Base-by-base conservation (phyloP, 1,139 yeast genomes). In the Kluyveromyces sp. region DNA sequence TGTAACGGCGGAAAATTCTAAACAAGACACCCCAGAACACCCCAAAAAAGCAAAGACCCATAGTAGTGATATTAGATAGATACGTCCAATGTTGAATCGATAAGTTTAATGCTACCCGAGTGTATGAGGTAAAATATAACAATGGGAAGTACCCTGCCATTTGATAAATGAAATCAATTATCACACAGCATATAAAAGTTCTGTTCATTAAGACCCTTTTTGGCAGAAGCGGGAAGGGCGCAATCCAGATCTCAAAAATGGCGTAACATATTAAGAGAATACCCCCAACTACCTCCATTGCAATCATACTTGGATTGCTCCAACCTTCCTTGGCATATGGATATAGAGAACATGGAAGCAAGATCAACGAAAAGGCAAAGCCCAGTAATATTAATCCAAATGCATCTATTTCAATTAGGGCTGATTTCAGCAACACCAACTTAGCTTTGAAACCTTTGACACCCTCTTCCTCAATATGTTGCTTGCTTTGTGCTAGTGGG, bases 281-380 rank as follows among this genome's bases (percentile, higher is more conserved):
- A 35, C 66, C 69, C 44, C 72, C 72, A 42, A 65, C 64, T 31
- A 60, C 60, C 34, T 64, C 53, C 72, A 68, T 68, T 36, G 72
- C 71, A 46, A 68, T 67, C 53, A 68, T 53, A 48, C 69, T 65
- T 34, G 71, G 70, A 48, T 67, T 68, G 30, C 47, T 56, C 68
- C 69, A 68, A 8, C 60, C 63, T 25, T 57, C 56, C 1, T 52
- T 42, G 21, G 71, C 72, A 37, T 54, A 47, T 4, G 56, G 32
- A 48, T 65, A 63, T 4, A 68, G 51, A 2, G 71, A 66, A 45
- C 67, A 64, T 29, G 73, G 73, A 31, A 69, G 56, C 40, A 69
- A 50, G 25, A 69, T 55, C 28, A 69, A 53, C 31, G 68, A 50
- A 57, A 67, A 68, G 7, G 69, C 72, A 39, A 67, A 64, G 1